Evolutionary conservation across 202 grass and related monocot species (phyloP).

Genomic region (Tripidium arundinaceum): DNA sequence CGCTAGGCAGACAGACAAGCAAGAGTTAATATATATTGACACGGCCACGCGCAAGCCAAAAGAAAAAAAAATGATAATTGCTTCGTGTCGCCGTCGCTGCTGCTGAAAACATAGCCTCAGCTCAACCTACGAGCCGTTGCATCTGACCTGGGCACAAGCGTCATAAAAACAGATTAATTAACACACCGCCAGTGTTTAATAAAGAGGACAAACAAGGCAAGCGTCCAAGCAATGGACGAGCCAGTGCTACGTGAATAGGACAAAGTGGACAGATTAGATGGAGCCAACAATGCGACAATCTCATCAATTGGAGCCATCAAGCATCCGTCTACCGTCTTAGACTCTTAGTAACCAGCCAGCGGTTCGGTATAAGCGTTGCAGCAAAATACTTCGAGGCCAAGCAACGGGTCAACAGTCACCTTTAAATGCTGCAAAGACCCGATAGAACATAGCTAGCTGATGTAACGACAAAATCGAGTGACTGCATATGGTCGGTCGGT

Average conservation of each 20-base stretch:
- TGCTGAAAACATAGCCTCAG: background rate
- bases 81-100: too few species aligned
- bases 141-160: background rate
- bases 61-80: background rate
- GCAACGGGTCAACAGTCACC: background rate
- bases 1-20: background rate
- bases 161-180: background rate
- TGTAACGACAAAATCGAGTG: too few species aligned
- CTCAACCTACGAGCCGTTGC: background rate
- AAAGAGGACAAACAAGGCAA: too few species aligned
- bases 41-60: background rate
- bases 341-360: background rate
- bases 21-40: background rate
- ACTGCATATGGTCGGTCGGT: slow-evolving; percentile 44
- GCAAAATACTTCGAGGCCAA: background rate
- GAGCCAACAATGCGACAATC: background rate
- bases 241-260: background rate
- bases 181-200: too few species aligned
- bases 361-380: background rate
- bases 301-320: too few species aligned
- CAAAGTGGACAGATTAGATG: background rate
- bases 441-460: background rate
- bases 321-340: background rate
- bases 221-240: too few species aligned
- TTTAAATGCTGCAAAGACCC: background rate